Percentiles rank a stretch among this genome's conserved stretches.
Evolutionary conservation across 148 eudicot genomes (phyloP).

Genomic region (Rheum nobile): DNA sequence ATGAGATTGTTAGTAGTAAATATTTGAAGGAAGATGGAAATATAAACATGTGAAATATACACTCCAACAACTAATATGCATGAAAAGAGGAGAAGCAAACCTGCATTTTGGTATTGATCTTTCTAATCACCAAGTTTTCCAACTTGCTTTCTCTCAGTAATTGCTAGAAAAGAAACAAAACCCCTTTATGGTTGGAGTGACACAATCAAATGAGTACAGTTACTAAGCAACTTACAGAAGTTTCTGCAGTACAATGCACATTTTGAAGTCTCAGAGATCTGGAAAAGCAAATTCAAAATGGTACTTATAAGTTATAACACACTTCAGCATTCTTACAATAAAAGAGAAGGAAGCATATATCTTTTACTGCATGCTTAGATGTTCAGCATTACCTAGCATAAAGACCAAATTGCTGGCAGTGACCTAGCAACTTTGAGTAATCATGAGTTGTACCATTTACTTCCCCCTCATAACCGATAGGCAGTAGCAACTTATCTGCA

Average conservation of each 20-base stretch:
- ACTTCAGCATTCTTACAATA: neutral
- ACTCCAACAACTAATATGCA: neutral
- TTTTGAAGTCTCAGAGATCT: conserved; percentile 75
- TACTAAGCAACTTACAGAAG: conserved; percentile 48
- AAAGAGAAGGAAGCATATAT: neutral
- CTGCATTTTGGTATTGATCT: conserved; percentile 49
- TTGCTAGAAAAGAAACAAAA: conserved; percentile 31
- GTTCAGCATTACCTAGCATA: conserved; percentile 42
- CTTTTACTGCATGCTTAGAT: neutral
- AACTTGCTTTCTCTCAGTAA: conserved; percentile 45
- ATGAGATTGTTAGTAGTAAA: neutral
- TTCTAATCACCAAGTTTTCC: conserved; percentile 38
- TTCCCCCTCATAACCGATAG: conserved; percentile 33
- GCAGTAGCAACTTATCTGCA: conserved; percentile 38
- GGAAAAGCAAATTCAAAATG: conserved; percentile 21
- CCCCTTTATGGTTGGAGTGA: neutral
- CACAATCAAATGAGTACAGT: neutral
- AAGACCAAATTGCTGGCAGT: conserved; percentile 52
- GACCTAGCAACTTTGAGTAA: conserved; percentile 41
- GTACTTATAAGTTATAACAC: neutral
- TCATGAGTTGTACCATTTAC: conserved; percentile 17
- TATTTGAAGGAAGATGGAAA: neutral
- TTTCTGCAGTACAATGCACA: conserved; percentile 55
- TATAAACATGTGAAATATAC: neutral
- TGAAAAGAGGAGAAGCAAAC: conserved; percentile 19